phyloP scores from a whole-genome alignment of 345 rosid genomes.

The Aquilaria malaccensis region DNA sequence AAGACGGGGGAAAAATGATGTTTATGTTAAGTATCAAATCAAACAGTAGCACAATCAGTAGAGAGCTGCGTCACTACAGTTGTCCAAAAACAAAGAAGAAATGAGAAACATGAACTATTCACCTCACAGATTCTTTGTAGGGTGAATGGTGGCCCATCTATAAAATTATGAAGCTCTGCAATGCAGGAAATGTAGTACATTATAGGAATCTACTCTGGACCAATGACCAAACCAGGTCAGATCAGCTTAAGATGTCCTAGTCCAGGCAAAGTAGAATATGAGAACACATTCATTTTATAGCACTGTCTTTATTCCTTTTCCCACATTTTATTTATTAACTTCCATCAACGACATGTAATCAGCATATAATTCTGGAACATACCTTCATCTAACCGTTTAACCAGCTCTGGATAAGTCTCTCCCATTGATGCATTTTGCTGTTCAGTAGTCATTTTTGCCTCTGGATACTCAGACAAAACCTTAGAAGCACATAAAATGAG shows the following conservation, averaged over 20 bases:
- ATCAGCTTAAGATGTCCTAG: too few species aligned
- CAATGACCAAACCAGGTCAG: too few species aligned
- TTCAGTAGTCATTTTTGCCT: slow-evolving; percentile 53
- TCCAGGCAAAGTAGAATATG: too few species aligned
- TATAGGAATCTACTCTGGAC: too few species aligned
- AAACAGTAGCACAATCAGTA: too few species aligned
- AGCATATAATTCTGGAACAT: slow-evolving; percentile 15
- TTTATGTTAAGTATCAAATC: too few species aligned
- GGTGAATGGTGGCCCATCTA: slow-evolving; percentile 94
- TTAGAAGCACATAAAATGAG: slow-evolving; percentile 25
- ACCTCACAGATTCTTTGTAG: slow-evolving; percentile 96
- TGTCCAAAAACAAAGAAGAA: neutral
- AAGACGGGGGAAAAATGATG: neutral
- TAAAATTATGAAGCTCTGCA: slow-evolving; percentile 64
- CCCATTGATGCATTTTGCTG: slow-evolving; percentile 62
- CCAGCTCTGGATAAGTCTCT: slow-evolving; percentile 54
- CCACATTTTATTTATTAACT: slow-evolving; percentile 9
- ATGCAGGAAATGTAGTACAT: slow-evolving; percentile 10
- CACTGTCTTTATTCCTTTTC: neutral
- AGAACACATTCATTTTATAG: too few species aligned
- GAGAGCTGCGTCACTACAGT: neutral
- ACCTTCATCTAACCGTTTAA: slow-evolving; percentile 75
- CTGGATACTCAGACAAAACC: slow-evolving; percentile 86
- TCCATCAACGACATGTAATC: neutral
- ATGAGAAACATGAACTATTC: slow-evolving; percentile 12